Evolutionary conservation across 2,329 filamentous ascomycete species (phyloP).

Genomic region (Calonectria pteridis): DNA sequence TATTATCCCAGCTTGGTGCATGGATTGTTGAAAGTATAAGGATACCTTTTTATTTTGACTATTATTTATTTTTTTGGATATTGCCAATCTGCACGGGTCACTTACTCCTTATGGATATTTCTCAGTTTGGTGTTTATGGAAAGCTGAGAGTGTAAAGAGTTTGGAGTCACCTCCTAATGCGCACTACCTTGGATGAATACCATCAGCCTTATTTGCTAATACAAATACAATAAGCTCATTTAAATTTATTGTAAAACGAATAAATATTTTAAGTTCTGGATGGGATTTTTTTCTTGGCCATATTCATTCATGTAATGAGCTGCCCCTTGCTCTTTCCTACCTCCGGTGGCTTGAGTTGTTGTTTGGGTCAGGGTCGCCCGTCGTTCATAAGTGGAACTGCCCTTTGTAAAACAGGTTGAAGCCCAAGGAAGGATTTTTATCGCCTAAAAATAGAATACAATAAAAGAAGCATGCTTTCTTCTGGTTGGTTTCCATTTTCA

Average conservation of each 20-base stretch:
- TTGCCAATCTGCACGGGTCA: background rate
- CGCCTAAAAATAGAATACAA: background rate
- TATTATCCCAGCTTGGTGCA: conserved; percentile 15
- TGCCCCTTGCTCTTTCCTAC: background rate
- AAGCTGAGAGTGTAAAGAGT: background rate
- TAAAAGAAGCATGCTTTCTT: background rate
- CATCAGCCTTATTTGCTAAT: background rate
- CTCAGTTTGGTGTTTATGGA: background rate
- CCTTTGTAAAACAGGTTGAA: too few relatives aligned
- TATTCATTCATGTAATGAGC: background rate
- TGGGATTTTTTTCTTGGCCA: background rate
- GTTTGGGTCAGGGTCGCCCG: too few relatives aligned
- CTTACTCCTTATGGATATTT: background rate
- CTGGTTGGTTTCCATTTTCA: background rate
- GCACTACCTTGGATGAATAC: background rate
- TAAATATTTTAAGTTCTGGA: background rate
- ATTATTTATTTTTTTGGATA: background rate
- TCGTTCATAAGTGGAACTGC: too few relatives aligned
- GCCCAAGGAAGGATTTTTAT: background rate
- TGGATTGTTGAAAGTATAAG: conserved; percentile 1
- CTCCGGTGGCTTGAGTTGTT: too few relatives aligned
- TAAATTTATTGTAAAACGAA: background rate
- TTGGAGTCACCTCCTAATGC: background rate
- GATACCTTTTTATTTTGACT: background rate
- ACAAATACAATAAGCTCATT: background rate